Base-by-base conservation (phyloP, 305 asterid species). In the Withania somnifera region DNA sequence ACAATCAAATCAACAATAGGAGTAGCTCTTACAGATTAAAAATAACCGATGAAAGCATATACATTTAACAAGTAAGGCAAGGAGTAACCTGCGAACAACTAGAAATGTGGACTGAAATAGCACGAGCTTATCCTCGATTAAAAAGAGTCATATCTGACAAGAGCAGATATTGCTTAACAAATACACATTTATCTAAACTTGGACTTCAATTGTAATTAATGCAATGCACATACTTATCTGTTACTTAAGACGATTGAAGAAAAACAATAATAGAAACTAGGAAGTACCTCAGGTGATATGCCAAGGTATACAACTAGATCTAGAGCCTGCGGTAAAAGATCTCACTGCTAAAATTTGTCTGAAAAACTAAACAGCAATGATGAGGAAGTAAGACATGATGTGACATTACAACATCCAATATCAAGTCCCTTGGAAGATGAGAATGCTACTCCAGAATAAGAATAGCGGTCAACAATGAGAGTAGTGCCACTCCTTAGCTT, bases 381-480 rank as follows among this genome's bases (percentile, higher is more conserved):
- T 67, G 53, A 80, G 66, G 56, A 32, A 42, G 77, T 67, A 67
- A 36, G 77, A 38, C 52, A n/a, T 34, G 78, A 52, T 30, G 42
- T 60, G 83, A 93, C 99, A 94, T 93, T 95, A 88, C 97, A 93
- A 96, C 95, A 95, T 61, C 91, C 92, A 77, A 89, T 85, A 85
- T 92, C 93, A 83, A 92, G 97, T 83, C 97, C 99, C 85, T 95
- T 95, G 81, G 98, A 95, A 77, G 93, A 89, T 56, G 99, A 93
- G 88, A 95, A 93, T 84, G 98, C 99, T 82, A 95, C 97, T 82
- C 99, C 98, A 30, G 98, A 93, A 86, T 87, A 91, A 26, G 98
- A 90, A 85, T 92, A 95, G 19, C 98, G 98, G 81, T 95, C 98
- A 76, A 95, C 89, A 42, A 95, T 90, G 77, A 95, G 94, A 38